A percentile compares a stretch with the other conserved stretches of the same genome.
phyloP scores from a whole-genome alignment of 2,329 filamentous ascomycete species.

The Elsinoe necatrix region DNA sequence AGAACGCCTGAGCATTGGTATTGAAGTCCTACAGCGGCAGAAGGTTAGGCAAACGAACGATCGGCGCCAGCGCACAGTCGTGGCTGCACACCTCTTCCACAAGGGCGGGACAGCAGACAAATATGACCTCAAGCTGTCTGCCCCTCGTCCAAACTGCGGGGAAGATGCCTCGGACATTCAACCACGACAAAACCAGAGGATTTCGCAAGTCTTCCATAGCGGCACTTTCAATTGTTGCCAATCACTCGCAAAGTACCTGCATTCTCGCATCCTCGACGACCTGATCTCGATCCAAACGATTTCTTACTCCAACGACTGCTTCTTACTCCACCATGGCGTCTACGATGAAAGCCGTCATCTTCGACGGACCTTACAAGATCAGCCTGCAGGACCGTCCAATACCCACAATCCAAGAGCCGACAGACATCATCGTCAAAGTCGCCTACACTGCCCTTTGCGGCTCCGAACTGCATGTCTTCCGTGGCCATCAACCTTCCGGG shows the following conservation, averaged over 20 bases:
- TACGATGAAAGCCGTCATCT: constrained; percentile 83
- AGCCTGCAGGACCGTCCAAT: constrained; percentile 71
- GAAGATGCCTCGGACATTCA: constrained; percentile 12
- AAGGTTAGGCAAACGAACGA: neutral
- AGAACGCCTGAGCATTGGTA: no score
- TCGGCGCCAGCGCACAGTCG: neutral
- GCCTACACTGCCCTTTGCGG: constrained; percentile 78
- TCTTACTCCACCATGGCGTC: neutral
- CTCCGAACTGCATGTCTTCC: constrained; percentile 79
- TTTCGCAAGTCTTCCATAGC: neutral
- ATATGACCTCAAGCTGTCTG: neutral
- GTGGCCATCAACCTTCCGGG: constrained; percentile 64
- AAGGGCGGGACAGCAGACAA: neutral
- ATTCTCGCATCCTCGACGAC: no score
- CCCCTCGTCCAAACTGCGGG: constrained; percentile 13
- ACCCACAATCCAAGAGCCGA: constrained; percentile 60
- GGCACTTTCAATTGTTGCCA: neutral
- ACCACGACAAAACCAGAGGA: neutral
- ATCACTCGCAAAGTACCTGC: neutral
- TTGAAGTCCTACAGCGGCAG: no score
- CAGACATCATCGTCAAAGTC: constrained; percentile 77
- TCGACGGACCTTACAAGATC: constrained; percentile 67
- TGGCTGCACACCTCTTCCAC: neutral
- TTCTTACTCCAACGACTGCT: neutral
- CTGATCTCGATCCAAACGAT: no score